Percentiles rank a stretch among this genome's conserved stretches.
These are phyloP conservation scores for Rhododendron simsii DNA, from an alignment of 148 eudicot genomes.

Conservation along the genomic window DNA sequence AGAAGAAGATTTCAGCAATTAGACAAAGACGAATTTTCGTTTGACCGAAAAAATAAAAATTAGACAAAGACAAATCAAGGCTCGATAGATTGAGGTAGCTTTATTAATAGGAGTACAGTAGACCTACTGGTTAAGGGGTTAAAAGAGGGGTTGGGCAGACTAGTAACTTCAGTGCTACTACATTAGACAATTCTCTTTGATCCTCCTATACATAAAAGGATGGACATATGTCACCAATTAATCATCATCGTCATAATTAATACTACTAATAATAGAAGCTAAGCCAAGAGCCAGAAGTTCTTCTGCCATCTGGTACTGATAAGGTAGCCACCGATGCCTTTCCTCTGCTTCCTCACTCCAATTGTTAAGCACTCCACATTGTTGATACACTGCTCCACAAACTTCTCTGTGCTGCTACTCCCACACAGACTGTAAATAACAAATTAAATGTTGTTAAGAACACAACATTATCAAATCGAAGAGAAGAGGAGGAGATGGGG, in stretches of 20 bases:
- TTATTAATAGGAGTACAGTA: neutral
- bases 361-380: constrained; percentile 83
- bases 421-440: constrained; percentile 55
- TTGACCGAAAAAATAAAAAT: too few species aligned
- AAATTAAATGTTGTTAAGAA: neutral
- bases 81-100: neutral
- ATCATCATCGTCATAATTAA: neutral
- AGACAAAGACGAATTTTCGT: too few species aligned
- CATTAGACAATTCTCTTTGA: neutral
- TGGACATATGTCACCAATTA: neutral
- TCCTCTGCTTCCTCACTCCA: constrained; percentile 87
- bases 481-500: neutral
- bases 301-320: constrained; percentile 96
- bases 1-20: too few species aligned
- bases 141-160: neutral
- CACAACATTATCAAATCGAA: neutral
- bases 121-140: neutral
- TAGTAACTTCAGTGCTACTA: neutral
- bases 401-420: constrained; percentile 61
- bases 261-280: neutral
- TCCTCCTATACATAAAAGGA: neutral
- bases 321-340: constrained; percentile 83
- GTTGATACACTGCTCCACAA: constrained; percentile 88
- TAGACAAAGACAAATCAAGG: neutral
- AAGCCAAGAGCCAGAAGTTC: constrained; percentile 97